Conservation (phyloP, 306 rosid genomes). For the Pyrus communis region DNA sequence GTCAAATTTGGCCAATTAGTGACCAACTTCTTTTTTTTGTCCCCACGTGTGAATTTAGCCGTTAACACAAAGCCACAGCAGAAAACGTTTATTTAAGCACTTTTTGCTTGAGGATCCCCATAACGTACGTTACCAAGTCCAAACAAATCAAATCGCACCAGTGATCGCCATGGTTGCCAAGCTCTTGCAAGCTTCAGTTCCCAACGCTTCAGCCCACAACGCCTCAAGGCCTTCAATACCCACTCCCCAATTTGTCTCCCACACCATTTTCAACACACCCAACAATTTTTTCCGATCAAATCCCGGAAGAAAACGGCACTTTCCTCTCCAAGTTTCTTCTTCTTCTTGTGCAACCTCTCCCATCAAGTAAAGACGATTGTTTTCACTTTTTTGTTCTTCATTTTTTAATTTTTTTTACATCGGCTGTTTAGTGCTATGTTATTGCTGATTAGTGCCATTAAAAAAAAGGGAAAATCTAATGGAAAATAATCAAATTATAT, state of each 20-base stretch:
- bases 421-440: neutral
- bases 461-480: neutral
- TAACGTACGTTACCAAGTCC: neutral
- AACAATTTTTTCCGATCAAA: neutral
- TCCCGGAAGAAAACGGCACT: neutral
- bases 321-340: slow-evolving; percentile 14
- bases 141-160: neutral
- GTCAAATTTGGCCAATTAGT: neutral
- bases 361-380: slow-evolving; percentile 14
- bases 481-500: neutral
- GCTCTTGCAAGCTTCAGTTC: neutral
- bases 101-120: neutral
- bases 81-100: neutral
- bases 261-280: neutral
- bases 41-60: neutral
- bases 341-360: slow-evolving; percentile 2
- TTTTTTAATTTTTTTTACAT: neutral
- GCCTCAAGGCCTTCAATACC: slow-evolving; percentile 6
- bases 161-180: slow-evolving; percentile 20
- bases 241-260: slow-evolving; percentile 5
- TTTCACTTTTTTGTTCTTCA: neutral
- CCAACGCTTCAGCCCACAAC: neutral
- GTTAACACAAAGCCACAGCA: neutral
- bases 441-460: neutral
- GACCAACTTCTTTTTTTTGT: neutral